Percentiles rank a stretch among this genome's conserved stretches.
Conservation (phyloP, 2,329 filamentous ascomycete species). For the Cylindrodendrum hubeiense region DNA sequence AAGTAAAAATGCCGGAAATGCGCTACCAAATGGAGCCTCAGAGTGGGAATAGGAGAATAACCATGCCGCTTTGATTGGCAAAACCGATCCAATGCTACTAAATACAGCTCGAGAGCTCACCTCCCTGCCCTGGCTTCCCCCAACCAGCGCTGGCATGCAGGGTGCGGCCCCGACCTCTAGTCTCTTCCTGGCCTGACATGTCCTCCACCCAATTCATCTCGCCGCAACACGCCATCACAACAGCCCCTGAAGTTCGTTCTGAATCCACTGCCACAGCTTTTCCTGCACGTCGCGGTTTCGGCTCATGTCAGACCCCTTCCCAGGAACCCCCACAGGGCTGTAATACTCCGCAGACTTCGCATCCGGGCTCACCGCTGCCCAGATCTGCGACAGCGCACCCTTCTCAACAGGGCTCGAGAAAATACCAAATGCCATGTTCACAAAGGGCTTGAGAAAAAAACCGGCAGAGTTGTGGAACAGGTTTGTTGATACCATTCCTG, state of each 20-base stretch:
- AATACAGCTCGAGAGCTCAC: no score
- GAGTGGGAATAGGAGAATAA: no score
- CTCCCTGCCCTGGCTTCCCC: no score
- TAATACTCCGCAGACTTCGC: neutral
- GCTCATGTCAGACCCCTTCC: neutral
- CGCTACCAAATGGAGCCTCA: no score
- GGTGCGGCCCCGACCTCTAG: no score
- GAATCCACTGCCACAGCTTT: slow-evolving; percentile 8
- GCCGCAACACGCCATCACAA: no score
- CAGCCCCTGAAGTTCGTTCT: neutral
- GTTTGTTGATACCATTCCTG: slow-evolving; percentile 18
- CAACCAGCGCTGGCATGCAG: no score
- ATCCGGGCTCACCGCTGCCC: slow-evolving; percentile 16
- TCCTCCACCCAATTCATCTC: no score
- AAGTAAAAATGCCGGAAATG: no score
- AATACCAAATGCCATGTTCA: neutral
- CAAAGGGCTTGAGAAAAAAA: slow-evolving; percentile 10
- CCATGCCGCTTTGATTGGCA: no score
- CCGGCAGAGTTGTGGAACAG: slow-evolving; percentile 9
- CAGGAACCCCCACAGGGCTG: neutral
- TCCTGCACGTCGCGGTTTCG: neutral
- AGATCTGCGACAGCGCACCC: slow-evolving; percentile 10
- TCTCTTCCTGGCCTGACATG: no score
- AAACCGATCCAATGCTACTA: no score
- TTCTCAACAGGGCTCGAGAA: slow-evolving; percentile 3